These are phyloP conservation scores for Bremia lactucae DNA, from an alignment of 352 stramenopile species.

Conservation along the genomic window DNA sequence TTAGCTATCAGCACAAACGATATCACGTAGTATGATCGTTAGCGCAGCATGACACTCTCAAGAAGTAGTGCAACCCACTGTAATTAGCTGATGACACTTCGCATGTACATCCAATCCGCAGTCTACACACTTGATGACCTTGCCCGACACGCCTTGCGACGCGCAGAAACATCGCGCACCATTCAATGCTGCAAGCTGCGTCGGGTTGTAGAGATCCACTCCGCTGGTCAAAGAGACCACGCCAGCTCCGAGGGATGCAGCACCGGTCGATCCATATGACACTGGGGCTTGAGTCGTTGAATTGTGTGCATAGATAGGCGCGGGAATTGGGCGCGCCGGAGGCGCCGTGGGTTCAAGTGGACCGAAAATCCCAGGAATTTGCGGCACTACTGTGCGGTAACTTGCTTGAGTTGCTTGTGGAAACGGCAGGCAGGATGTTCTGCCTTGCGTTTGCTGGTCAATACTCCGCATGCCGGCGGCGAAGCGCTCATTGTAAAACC, in stretches of 20 bases:
- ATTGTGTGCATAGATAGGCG: constrained; percentile 9
- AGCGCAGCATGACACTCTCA: not conserved
- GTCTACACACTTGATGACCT: constrained; percentile 36
- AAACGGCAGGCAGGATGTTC: not conserved
- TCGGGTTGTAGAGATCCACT: constrained; percentile 28
- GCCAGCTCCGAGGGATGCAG: constrained; percentile 3
- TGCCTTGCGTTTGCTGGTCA: constrained; percentile 29
- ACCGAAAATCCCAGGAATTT: constrained; percentile 1
- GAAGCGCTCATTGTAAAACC: constrained; percentile 53
- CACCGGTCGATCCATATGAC: constrained; percentile 4
- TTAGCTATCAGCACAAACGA: constrained; percentile 14
- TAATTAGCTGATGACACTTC: constrained; percentile 67
- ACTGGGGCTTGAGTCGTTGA: not conserved
- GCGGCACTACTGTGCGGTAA: constrained; percentile 5
- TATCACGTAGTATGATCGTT: constrained; percentile 2
- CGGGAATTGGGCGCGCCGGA: constrained; percentile 6
- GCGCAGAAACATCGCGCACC: constrained; percentile 57
- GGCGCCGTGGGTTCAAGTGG: constrained; percentile 5
- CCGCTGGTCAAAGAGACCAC: constrained; percentile 17
- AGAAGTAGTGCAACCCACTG: constrained; percentile 15
- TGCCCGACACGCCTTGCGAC: constrained; percentile 18
- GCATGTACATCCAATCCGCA: constrained; percentile 57
- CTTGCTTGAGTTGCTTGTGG: not conserved
- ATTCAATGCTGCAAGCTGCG: constrained; percentile 19
- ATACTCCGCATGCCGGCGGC: constrained; percentile 32